Evolutionary conservation across 768 basidiomycete genomes (phyloP).

Genomic region (Clavaria fumosa): DNA sequence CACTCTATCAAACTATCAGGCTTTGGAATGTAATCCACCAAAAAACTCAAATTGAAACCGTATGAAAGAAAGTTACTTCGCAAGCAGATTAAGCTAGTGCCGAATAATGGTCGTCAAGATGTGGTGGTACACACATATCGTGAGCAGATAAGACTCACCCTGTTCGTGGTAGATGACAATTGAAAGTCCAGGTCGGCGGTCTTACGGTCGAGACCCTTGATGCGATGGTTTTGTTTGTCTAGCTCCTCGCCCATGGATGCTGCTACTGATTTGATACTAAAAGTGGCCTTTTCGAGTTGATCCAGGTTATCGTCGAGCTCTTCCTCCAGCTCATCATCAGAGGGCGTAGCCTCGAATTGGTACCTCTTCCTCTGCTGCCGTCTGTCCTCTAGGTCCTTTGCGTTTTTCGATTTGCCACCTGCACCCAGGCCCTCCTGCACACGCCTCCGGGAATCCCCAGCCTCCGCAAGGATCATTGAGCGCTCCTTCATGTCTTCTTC

Average conservation of each 20-base stretch:
- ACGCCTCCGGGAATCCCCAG: constrained; percentile 70
- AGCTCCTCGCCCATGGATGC: constrained; percentile 80
- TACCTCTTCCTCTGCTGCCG: constrained; percentile 69
- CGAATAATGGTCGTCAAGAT: no score
- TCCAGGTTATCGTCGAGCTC: constrained; percentile 86
- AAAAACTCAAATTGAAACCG: no score
- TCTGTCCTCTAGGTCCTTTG: constrained; percentile 35
- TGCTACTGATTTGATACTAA: constrained; percentile 64
- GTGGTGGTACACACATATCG: no score
- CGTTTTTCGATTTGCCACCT: constrained; percentile 29
- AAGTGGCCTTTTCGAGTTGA: constrained; percentile 67
- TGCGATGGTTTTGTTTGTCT: constrained; percentile 68
- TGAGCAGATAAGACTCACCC: no score
- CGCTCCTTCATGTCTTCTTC: constrained; percentile 74
- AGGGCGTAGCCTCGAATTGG: constrained; percentile 82
- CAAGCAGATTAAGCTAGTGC: no score
- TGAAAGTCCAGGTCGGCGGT: constrained; percentile 58
- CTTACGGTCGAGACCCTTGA: constrained; percentile 67
- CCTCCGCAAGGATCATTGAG: constrained; percentile 73
- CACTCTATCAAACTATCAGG: no score
- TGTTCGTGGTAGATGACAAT: constrained; percentile 71
- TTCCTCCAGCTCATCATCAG: constrained; percentile 90
- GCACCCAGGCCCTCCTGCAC: constrained; percentile 18
- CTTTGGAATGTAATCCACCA: no score
- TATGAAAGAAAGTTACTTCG: no score